Percentiles rank a stretch among this genome's conserved stretches.
Conservation (phyloP, 1,284 basidiomycete species). For the Pulveroboletus sp. region DNA sequence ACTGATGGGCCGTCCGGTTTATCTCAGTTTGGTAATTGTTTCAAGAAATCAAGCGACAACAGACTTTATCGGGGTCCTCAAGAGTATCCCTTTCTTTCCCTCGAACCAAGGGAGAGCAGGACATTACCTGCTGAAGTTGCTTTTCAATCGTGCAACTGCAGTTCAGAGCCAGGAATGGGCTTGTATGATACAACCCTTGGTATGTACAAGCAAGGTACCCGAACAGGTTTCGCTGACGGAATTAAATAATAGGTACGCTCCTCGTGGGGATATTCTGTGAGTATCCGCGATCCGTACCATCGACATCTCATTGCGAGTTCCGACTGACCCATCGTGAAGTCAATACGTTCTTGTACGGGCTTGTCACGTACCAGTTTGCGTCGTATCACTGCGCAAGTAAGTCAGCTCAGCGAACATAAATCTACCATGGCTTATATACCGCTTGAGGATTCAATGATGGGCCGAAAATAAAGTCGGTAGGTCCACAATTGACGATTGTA, state of each 20-base stretch:
- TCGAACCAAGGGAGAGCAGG: background rate
- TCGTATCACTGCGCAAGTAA: no score
- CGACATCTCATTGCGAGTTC: background rate
- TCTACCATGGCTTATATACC: no score
- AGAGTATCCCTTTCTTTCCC: background rate
- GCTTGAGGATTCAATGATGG: no score
- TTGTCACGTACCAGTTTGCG: no score
- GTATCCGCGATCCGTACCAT: slow-evolving; percentile 5
- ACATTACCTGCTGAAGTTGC: background rate
- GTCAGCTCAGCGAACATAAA: no score
- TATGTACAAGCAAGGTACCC: background rate
- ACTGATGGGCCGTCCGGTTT: background rate
- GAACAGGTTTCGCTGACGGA: background rate
- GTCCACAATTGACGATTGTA: no score
- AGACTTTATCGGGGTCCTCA: background rate
- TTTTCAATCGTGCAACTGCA: background rate
- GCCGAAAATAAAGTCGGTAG: no score
- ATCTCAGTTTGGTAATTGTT: background rate
- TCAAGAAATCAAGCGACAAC: background rate
- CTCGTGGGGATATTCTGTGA: slow-evolving; percentile 43
- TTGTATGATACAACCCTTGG: slow-evolving; percentile 17
- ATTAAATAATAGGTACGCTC: slow-evolving; percentile 36
- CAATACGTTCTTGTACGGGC: no score
- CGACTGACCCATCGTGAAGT: background rate
- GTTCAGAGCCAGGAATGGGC: slow-evolving; percentile 11